Evolutionary conservation across 495 filamentous ascomycete genomes (phyloP).

Genomic region (Pyrenula aspistea): DNA sequence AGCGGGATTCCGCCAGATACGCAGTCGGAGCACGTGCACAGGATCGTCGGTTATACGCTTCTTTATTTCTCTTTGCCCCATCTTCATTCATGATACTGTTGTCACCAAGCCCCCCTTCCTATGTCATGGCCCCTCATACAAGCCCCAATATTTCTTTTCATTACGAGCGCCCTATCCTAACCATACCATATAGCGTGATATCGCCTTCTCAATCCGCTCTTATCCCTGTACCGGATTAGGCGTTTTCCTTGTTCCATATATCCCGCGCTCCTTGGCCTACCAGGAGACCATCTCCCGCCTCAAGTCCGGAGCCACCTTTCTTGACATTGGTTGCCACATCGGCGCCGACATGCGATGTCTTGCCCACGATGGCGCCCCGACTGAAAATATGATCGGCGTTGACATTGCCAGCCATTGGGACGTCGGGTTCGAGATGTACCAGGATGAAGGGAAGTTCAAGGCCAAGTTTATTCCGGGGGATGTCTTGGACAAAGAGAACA

Average conservation of each 20-base stretch:
- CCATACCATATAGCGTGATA: slow-evolving; percentile 2
- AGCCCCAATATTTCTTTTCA: neutral
- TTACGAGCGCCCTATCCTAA: neutral
- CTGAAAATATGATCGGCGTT: slow-evolving; percentile 14
- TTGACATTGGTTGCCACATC: slow-evolving; percentile 27
- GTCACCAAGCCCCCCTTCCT: neutral
- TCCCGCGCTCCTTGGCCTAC: slow-evolving; percentile 13
- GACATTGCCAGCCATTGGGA: slow-evolving; percentile 16
- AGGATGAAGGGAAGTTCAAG: slow-evolving; percentile 12
- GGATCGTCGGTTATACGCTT: neutral
- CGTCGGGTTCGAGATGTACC: slow-evolving; percentile 22
- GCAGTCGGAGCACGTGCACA: slow-evolving; percentile 5
- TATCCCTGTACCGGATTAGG: slow-evolving; percentile 26
- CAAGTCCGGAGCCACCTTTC: slow-evolving; percentile 6
- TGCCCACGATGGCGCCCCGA: slow-evolving; percentile 15
- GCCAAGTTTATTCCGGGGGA: slow-evolving; percentile 13
- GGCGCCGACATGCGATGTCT: slow-evolving; percentile 22
- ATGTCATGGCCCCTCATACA: neutral
- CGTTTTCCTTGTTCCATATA: slow-evolving; percentile 21
- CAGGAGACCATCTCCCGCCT: slow-evolving; percentile 10
- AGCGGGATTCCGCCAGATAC: slow-evolving; percentile 10
- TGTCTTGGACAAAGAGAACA: slow-evolving; percentile 9
- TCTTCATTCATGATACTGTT: neutral
- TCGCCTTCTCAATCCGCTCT: slow-evolving; percentile 11
- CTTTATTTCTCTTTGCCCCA: neutral